Conservation (phyloP, 257 asterid species). For the Ocimum tenuiflorum region DNA sequence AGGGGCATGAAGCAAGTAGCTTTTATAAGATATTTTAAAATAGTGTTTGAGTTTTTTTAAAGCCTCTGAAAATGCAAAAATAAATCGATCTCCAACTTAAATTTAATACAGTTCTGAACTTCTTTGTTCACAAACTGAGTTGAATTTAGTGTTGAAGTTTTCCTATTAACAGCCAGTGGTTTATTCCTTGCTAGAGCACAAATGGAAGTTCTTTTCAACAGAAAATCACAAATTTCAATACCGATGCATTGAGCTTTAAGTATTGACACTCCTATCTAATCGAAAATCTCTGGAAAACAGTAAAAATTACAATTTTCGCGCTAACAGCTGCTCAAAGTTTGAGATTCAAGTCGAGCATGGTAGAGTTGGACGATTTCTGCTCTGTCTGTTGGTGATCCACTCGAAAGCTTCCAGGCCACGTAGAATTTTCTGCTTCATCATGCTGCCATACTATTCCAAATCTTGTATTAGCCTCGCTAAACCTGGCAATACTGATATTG, state of each 20-base stretch:
- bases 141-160: neutral
- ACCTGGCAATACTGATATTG: slow-evolving; percentile 29
- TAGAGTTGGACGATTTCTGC: slow-evolving; percentile 37
- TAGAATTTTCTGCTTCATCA: slow-evolving; percentile 33
- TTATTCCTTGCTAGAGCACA: slow-evolving; percentile 17
- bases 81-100: neutral
- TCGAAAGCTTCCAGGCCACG: slow-evolving; percentile 90
- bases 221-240: slow-evolving; percentile 7
- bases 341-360: slow-evolving; percentile 70
- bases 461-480: slow-evolving; percentile 35
- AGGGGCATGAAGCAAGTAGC: neutral
- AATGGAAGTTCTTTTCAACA: slow-evolving; percentile 16
- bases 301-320: slow-evolving; percentile 3
- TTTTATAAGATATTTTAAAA: slow-evolving; percentile 2
- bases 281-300: slow-evolving; percentile 17
- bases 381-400: slow-evolving; percentile 36
- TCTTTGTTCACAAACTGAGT: slow-evolving; percentile 8
- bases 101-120: neutral
- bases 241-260: slow-evolving; percentile 15
- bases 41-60: slow-evolving; percentile 10
- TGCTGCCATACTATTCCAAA: slow-evolving; percentile 34
- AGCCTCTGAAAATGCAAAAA: neutral
- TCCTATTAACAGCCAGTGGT: neutral
- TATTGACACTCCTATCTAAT: slow-evolving; percentile 11
- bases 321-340: slow-evolving; percentile 42